A percentile compares a stretch with the other conserved stretches of the same genome.
These are phyloP conservation scores for Boletus rubescentipes DNA, from an alignment of 768 basidiomycete species.

Conservation along the genomic window DNA sequence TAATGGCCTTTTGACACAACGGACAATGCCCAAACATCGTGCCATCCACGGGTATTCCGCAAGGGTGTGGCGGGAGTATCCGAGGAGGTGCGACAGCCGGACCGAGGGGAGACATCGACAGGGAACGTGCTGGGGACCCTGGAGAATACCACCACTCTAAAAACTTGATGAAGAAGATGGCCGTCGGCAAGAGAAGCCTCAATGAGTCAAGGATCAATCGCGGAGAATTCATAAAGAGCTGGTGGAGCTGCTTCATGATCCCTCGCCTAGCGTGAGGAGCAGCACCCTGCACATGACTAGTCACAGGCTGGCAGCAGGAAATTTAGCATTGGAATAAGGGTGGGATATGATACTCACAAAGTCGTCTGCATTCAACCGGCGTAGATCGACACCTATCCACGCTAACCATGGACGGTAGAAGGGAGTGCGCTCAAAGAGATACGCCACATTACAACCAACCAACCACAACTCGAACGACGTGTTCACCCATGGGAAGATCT, in stretches of 20 bases:
- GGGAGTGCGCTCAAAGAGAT: constrained; percentile 83
- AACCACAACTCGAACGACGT: constrained; percentile 78
- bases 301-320: constrained; percentile 15
- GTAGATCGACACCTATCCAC: constrained; percentile 81
- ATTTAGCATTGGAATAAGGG: constrained; percentile 1
- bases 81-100: constrained; percentile 76
- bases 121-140: constrained; percentile 76
- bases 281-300: constrained; percentile 13
- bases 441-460: constrained; percentile 80
- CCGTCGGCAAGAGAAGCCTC: constrained; percentile 75
- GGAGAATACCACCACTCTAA: constrained; percentile 99
- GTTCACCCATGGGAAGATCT: constrained; percentile 80
- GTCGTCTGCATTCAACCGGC: constrained; percentile 76
- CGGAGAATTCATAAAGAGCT: constrained; percentile 52
- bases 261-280: constrained; percentile 33
- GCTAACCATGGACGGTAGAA: constrained; percentile 91
- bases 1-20: constrained; percentile 67
- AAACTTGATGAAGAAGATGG: constrained; percentile 95
- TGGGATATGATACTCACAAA: constrained; percentile 49
- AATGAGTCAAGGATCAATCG: constrained; percentile 73
- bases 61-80: constrained; percentile 72
- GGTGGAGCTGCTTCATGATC: constrained; percentile 44
- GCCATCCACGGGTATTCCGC: constrained; percentile 62
- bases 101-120: constrained; percentile 59
- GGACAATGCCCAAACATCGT: constrained; percentile 81